Evolutionary conservation across 2,329 filamentous ascomycete species (phyloP).

Genomic region (Tolypocladium tundrense): DNA sequence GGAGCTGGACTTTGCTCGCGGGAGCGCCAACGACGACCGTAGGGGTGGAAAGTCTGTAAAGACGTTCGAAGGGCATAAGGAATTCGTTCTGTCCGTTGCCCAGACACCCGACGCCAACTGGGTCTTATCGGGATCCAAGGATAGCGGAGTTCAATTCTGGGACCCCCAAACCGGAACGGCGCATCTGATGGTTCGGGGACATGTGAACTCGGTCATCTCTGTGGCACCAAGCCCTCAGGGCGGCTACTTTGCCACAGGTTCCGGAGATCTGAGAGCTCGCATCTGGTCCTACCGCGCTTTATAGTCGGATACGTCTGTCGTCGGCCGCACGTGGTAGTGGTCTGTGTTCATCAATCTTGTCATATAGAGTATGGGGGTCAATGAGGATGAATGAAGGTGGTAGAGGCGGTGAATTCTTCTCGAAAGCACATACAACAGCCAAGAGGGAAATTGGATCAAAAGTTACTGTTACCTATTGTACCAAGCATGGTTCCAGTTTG

Average conservation of each 20-base stretch:
- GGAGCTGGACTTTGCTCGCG: slow-evolving; percentile 70
- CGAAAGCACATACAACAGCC: no score
- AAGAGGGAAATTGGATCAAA: no score
- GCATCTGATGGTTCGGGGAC: slow-evolving; percentile 96
- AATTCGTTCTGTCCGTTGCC: slow-evolving; percentile 93
- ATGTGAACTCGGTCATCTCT: slow-evolving; percentile 98
- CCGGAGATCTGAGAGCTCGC: slow-evolving; percentile 91
- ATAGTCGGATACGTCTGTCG: no score
- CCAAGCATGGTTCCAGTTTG: no score
- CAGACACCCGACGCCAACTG: slow-evolving; percentile 88
- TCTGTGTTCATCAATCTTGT: no score
- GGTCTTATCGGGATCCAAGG: slow-evolving; percentile 96
- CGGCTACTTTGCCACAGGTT: slow-evolving; percentile 86
- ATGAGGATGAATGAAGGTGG: no score
- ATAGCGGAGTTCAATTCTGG: slow-evolving; percentile 97
- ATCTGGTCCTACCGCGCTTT: slow-evolving; percentile 77
- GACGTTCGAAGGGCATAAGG: slow-evolving; percentile 95
- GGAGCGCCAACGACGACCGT: slow-evolving; percentile 53
- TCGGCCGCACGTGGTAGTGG: no score
- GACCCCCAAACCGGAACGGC: slow-evolving; percentile 86
- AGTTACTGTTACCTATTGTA: no score
- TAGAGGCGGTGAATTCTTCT: no score
- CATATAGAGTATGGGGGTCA: no score
- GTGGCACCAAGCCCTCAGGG: slow-evolving; percentile 88
- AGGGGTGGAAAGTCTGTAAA: slow-evolving; percentile 90